Evolutionary conservation across 1,284 basidiomycete species (phyloP), one percentile per base, ranked within the genome.

Genomic region (Mixia osmundae): DNA sequence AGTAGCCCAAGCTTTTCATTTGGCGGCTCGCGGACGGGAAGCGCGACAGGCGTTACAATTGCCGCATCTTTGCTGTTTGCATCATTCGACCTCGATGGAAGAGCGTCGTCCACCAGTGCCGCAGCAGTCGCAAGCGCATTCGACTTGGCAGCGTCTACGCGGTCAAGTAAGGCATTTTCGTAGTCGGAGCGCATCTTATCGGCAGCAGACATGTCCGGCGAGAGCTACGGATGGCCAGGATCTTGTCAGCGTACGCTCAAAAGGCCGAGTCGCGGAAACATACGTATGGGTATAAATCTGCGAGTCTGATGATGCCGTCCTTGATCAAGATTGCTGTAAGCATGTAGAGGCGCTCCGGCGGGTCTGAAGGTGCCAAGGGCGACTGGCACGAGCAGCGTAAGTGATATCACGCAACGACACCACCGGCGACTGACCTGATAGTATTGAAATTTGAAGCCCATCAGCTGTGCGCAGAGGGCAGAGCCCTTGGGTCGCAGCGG

Each of bases 401-500:
- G 7, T 30, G 7, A 7, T 15, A 8, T n/a, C 8, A n/a, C 18
- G 30, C 37, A 9, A 48, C 30, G 39, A 51, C 50, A 18, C 19
- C 47, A 40, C 28, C 47, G 46, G 14, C 28, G 24, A 49, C 66
- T 37, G 44, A 78, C 78, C 58, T 82, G 73, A 57, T 89, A 94
- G 55, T 76, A 72, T 8, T 66, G 65, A 51, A 91, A 91, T 54
- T 97, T 95, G 66, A 95, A 95, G 15, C 89, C 89, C 10, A 99
- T 61, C 2, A 95, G 74, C 56, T 94, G 82, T 7, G 80, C 76
- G 43, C 89, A 62, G n/a, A n/a, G n/a, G n/a, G n/a, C n/a, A 11
- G 19, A 28, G 8, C 47, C 42, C 11, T 46, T 44, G 7, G 40
- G 37, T 10, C 47, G 47, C 40, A 49, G 48, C 6, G 35, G 47